A percentile compares a stretch with the other conserved stretches of the same genome.
These are phyloP conservation scores for Ophiostoma sp. DNA, from an alignment of 2,329 filamentous ascomycete species.

Conservation along the genomic window DNA sequence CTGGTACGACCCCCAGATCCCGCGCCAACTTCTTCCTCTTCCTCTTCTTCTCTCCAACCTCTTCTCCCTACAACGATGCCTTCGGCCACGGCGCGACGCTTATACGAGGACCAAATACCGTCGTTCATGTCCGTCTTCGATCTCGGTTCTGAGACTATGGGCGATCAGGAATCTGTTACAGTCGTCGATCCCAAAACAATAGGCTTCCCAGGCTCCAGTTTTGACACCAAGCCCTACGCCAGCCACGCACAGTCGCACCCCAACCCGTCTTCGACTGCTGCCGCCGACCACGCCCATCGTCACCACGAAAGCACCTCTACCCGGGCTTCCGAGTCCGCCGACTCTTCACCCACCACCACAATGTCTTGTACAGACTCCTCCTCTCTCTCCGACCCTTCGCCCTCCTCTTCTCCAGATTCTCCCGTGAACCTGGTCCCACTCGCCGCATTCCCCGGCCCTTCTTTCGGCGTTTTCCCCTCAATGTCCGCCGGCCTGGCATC, in stretches of 20 bases:
- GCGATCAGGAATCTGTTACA: slow-evolving; percentile 50
- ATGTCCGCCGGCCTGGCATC: slow-evolving; percentile 37
- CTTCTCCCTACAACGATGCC: slow-evolving; percentile 47
- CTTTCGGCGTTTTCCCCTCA: slow-evolving; percentile 45
- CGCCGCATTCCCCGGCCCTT: slow-evolving; percentile 60
- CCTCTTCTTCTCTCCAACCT: neutral
- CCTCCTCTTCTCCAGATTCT: slow-evolving; percentile 88
- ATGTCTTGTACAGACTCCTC: slow-evolving; percentile 89
- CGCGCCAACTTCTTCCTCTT: slow-evolving; percentile 7
- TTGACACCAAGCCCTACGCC: slow-evolving; percentile 36
- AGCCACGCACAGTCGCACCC: slow-evolving; percentile 29
- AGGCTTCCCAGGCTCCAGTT: slow-evolving; percentile 39
- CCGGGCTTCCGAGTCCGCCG: slow-evolving; percentile 74
- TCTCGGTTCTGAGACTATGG: slow-evolving; percentile 53
- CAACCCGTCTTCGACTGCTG: slow-evolving; percentile 26
- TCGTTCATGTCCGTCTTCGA: slow-evolving; percentile 73
- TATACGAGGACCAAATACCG: slow-evolving; percentile 66
- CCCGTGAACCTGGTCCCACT: slow-evolving; percentile 69
- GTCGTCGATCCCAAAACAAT: slow-evolving; percentile 51
- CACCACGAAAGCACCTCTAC: slow-evolving; percentile 75
- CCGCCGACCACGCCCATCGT: slow-evolving; percentile 53
- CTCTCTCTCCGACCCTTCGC: slow-evolving; percentile 81
- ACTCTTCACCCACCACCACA: slow-evolving; percentile 92
- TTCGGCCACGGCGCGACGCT: slow-evolving; percentile 55
- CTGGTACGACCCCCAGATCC: slow-evolving; percentile 13